Percentiles rank a stretch among this genome's conserved stretches.
These are phyloP conservation scores for Fusarium sp. DNA, from an alignment of 2,329 filamentous ascomycete species.

Conservation along the genomic window DNA sequence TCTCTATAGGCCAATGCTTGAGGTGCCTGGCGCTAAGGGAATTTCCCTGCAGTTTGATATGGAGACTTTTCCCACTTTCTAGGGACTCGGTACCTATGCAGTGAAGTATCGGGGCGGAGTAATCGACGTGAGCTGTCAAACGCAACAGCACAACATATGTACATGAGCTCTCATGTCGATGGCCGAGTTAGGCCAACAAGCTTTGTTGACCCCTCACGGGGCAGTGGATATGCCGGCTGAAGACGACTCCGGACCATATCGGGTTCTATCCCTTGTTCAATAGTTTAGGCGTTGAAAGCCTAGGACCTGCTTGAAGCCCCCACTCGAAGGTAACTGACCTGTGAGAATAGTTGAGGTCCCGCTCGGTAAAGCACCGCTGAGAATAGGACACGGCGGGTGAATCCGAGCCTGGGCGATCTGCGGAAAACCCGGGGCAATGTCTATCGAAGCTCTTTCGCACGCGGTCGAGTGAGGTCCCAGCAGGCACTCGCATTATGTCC, in stretches of 20 bases:
- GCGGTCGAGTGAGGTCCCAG: neutral
- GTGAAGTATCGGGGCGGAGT: constrained; percentile 18
- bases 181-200: neutral
- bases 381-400: neutral
- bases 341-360: neutral
- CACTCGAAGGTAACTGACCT: constrained; percentile 5
- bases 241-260: neutral
- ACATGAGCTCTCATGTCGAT: neutral
- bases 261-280: constrained; percentile 11
- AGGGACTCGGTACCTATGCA: constrained; percentile 16
- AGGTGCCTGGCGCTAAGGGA: constrained; percentile 42
- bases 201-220: constrained; percentile 2
- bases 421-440: neutral
- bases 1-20: constrained; percentile 27
- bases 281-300: constrained; percentile 8
- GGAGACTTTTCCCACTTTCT: constrained; percentile 21
- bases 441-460: neutral
- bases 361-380: neutral
- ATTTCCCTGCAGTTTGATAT: constrained; percentile 33
- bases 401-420: neutral
- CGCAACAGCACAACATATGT: constrained; percentile 1
- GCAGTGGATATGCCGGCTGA: neutral
- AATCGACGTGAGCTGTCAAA: constrained; percentile 14
- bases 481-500: neutral
- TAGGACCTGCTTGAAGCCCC: constrained; percentile 5